Evolutionary conservation across 2,329 filamentous ascomycete genomes (phyloP).

Genomic region (Dichotomopilus funicola): DNA sequence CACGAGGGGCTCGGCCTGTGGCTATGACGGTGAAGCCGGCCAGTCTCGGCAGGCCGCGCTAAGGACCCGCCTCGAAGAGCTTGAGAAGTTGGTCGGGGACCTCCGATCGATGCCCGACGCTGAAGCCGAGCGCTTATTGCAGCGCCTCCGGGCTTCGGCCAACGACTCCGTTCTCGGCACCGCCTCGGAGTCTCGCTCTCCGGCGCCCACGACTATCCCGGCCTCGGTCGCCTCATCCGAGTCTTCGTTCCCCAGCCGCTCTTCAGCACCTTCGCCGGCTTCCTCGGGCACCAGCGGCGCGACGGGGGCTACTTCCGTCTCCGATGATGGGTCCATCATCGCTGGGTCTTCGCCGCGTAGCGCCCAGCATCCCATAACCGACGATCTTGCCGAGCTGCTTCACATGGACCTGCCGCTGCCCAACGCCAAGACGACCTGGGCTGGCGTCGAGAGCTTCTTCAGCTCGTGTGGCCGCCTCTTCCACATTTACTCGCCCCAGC

Average conservation of each 20-base stretch:
- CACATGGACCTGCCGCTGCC: slow-evolving; percentile 22
- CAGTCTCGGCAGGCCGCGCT: slow-evolving; percentile 28
- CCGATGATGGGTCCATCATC: background rate
- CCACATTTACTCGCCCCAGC: slow-evolving; percentile 25
- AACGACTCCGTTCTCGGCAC: slow-evolving; percentile 11
- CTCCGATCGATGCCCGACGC: slow-evolving; percentile 21
- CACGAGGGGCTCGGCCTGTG: slow-evolving; percentile 24
- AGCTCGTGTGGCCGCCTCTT: slow-evolving; percentile 24
- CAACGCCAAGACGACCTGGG: slow-evolving; percentile 15
- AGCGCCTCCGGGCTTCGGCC: slow-evolving; percentile 20
- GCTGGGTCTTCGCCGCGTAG: background rate
- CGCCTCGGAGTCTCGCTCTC: background rate
- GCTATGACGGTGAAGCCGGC: slow-evolving; percentile 29
- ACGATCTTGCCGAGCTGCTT: slow-evolving; percentile 3
- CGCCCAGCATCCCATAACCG: background rate
- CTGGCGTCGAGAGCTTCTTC: slow-evolving; percentile 26
- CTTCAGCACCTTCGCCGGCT: background rate
- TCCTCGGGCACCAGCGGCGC: background rate
- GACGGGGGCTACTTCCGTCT: background rate
- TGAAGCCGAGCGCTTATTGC: slow-evolving; percentile 25
- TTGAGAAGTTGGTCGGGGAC: slow-evolving; percentile 26
- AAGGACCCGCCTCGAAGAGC: slow-evolving; percentile 25
- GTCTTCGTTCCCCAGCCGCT: background rate
- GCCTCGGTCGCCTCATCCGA: background rate
- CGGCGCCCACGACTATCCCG: background rate